These are phyloP conservation scores for Moesziomyces sp. DNA, from an alignment of 1,284 basidiomycete species.

Conservation along the genomic window DNA sequence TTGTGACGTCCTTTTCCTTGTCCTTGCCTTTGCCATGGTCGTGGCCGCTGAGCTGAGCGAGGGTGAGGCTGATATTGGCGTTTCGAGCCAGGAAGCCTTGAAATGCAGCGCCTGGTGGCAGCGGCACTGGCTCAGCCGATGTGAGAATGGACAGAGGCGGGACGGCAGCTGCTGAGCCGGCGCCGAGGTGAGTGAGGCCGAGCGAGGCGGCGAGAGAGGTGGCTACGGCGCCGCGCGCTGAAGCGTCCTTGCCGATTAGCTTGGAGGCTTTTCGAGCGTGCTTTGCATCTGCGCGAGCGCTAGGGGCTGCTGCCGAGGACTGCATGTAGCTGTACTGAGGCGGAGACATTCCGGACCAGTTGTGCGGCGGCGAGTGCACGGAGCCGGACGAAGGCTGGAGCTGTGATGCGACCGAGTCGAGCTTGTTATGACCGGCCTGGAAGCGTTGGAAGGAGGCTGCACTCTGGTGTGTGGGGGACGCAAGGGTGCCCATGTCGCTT, in stretches of 20 bases:
- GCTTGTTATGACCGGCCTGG: conserved; percentile 26
- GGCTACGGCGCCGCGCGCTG: conserved; percentile 27
- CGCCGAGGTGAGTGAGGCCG: conserved; percentile 27
- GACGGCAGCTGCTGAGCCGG: conserved; percentile 4
- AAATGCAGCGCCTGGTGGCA: conserved; percentile 47
- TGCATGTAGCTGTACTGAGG: conserved; percentile 28
- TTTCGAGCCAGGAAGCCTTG: conserved; percentile 62
- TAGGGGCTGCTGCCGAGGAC: conserved; percentile 7
- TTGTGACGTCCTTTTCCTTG: conserved; percentile 59
- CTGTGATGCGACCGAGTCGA: conserved; percentile 27
- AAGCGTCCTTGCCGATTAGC: conserved; percentile 29
- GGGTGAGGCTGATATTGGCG: conserved; percentile 54
- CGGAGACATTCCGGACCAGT: conserved; percentile 42
- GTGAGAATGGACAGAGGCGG: conserved; percentile 12
- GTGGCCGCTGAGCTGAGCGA: conserved; percentile 49
- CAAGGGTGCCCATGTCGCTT: conserved; percentile 53
- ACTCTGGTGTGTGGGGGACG: conserved; percentile 26
- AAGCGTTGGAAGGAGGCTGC: conserved; percentile 23
- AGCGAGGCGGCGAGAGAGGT: conserved; percentile 29
- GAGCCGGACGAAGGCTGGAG: conserved; percentile 29
- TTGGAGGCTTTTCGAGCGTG: conserved; percentile 53
- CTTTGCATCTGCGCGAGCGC: conserved; percentile 6
- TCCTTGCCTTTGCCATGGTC: conserved; percentile 41
- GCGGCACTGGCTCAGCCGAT: conserved; percentile 23
- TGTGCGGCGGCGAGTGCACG: conserved; percentile 19